Evolutionary conservation across 73 alveolate genomes (phyloP).

Genomic region (Stentor roeselii): DNA sequence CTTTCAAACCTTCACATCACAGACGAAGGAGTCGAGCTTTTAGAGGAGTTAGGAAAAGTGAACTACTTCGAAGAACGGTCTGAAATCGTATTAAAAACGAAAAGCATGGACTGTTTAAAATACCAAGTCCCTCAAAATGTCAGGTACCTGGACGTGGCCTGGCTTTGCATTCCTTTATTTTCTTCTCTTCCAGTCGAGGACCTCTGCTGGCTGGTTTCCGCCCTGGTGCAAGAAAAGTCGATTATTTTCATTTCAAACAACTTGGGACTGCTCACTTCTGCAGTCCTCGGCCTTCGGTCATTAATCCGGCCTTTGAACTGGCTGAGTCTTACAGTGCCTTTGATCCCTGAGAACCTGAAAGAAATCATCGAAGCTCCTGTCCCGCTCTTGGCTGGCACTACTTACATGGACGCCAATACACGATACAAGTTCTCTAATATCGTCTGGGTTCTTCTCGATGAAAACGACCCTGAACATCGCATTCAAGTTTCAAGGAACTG

Average conservation of each 20-base stretch:
- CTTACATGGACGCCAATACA: neutral
- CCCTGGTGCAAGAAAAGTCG: constrained; percentile 19
- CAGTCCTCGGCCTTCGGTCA: neutral
- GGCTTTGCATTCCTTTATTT: constrained; percentile 53
- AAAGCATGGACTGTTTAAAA: neutral
- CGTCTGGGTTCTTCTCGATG: neutral
- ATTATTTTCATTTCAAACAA: constrained; percentile 4
- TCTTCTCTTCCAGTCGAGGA: constrained; percentile 36
- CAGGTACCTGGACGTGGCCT: constrained; percentile 27
- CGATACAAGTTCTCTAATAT: neutral
- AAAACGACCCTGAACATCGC: neutral
- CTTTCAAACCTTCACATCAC: neutral
- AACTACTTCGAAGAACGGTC: neutral
- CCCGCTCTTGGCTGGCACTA: constrained; percentile 14
- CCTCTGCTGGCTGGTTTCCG: constrained; percentile 29
- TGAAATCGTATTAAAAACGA: neutral
- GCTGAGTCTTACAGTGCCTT: constrained; percentile 1
- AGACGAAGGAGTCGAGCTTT: neutral
- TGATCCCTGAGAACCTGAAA: neutral
- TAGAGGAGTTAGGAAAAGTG: neutral
- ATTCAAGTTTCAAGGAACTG: neutral
- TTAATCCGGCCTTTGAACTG: constrained; percentile 27
- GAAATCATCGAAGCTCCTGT: constrained; percentile 27
- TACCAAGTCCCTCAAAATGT: constrained; percentile 3
- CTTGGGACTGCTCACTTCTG: constrained; percentile 25